Evolutionary conservation across 164 flowering plant genomes (phyloP).

Genomic region (Berberis thunbergii): DNA sequence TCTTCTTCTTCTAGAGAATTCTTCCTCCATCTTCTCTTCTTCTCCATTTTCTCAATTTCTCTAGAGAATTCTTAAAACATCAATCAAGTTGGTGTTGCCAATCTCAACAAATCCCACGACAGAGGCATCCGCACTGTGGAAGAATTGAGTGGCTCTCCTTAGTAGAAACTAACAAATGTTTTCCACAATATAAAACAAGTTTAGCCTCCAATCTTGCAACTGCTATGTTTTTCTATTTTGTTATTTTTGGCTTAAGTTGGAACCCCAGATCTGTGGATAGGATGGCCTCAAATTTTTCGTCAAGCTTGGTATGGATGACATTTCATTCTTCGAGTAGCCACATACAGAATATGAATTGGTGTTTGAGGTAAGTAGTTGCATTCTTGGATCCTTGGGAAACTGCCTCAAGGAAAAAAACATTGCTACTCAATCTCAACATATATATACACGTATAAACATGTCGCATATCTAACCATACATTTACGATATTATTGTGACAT

Average conservation of each 20-base stretch:
- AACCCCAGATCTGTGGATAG: slow-evolving; percentile 38
- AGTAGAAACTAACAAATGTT: slow-evolving; percentile 19
- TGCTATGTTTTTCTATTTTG: slow-evolving; percentile 22
- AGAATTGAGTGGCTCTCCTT: slow-evolving; percentile 15
- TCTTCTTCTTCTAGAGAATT: too few relatives aligned
- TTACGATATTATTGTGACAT: background rate
- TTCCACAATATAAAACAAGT: slow-evolving; percentile 35
- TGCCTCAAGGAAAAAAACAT: slow-evolving; percentile 14
- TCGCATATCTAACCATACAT: too few relatives aligned
- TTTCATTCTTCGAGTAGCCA: slow-evolving; percentile 39
- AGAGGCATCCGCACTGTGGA: slow-evolving; percentile 14
- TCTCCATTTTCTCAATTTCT: too few relatives aligned
- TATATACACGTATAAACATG: too few relatives aligned
- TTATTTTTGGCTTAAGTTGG: slow-evolving; percentile 26
- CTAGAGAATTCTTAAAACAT: too few relatives aligned
- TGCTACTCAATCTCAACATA: too few relatives aligned
- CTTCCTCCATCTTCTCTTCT: too few relatives aligned
- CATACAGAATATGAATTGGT: slow-evolving; percentile 15
- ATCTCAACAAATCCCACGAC: slow-evolving; percentile 17
- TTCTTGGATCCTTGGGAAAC: slow-evolving; percentile 48
- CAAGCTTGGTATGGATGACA: slow-evolving; percentile 31
- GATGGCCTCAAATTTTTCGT: slow-evolving; percentile 32
- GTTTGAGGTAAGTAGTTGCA: slow-evolving; percentile 6
- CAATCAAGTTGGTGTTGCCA: too few relatives aligned
- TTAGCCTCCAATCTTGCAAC: slow-evolving; percentile 55